Evolutionary conservation across 371 early-diverging fungal genomes (phyloP).

Genomic region (Globomyces sp.): DNA sequence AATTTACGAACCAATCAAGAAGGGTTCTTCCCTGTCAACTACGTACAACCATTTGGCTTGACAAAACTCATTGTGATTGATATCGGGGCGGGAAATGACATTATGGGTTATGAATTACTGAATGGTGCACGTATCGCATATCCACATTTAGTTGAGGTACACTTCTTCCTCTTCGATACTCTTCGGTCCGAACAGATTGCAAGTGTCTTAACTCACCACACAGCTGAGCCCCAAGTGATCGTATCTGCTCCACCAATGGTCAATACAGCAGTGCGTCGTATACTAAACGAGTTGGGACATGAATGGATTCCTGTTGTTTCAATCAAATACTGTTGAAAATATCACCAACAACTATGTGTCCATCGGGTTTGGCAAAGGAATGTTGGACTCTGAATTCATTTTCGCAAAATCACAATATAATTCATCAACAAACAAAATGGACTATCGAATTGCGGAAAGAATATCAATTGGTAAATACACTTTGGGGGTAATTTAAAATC

Average conservation of each 20-base stretch:
- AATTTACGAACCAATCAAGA: conserved; percentile 19
- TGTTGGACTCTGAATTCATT: conserved; percentile 15
- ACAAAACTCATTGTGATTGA: conserved; percentile 9
- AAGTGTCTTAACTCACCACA: no score
- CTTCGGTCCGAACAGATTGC: no score
- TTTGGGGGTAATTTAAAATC: no score
- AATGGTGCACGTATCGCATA: background rate
- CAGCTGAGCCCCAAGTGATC: no score
- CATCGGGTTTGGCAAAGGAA: conserved; percentile 12
- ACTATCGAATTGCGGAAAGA: no score
- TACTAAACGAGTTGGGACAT: no score
- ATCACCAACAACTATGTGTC: background rate
- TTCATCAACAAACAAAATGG: no score
- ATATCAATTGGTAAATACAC: no score
- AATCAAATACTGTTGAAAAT: no score
- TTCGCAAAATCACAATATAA: background rate
- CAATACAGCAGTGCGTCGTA: no score
- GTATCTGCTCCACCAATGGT: no score
- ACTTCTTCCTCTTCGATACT: background rate
- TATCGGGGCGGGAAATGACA: background rate
- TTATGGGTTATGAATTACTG: background rate
- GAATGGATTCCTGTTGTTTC: no score
- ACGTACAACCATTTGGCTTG: background rate
- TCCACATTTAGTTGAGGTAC: background rate
- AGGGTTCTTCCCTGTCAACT: conserved; percentile 23